Conservation (phyloP, 2,329 filamentous ascomycete species). For the Diaporthe sp. region DNA sequence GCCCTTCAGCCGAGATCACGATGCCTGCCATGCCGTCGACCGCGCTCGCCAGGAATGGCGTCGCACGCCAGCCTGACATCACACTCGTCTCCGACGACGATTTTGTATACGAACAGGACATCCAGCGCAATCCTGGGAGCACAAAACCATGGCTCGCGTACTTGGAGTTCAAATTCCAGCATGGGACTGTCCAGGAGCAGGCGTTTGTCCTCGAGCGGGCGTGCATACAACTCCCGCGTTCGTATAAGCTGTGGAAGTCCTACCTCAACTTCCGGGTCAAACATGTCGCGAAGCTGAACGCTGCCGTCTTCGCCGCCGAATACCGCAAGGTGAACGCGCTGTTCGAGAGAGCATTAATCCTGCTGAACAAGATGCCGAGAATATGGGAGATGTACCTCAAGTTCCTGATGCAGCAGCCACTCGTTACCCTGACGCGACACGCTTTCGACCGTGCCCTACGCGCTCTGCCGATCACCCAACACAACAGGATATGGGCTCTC, state of each 20-base stretch:
- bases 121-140: slow-evolving; percentile 86
- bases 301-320: slow-evolving; percentile 82
- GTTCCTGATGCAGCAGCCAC: slow-evolving; percentile 92
- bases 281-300: slow-evolving; percentile 86
- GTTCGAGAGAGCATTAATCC: slow-evolving; percentile 91
- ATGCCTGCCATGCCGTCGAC: slow-evolving; percentile 41
- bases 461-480: slow-evolving; percentile 93
- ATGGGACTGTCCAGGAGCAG: slow-evolving; percentile 89
- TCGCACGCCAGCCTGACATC: slow-evolving; percentile 41
- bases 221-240: slow-evolving; percentile 89
- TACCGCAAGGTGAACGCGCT: slow-evolving; percentile 95
- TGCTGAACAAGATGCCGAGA: slow-evolving; percentile 98
- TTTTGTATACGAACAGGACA: slow-evolving; percentile 95
- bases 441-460: slow-evolving; percentile 94
- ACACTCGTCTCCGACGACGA: slow-evolving; percentile 77
- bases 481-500: slow-evolving; percentile 93
- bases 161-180: slow-evolving; percentile 89
- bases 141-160: slow-evolving; percentile 97
- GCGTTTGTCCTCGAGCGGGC: slow-evolving; percentile 91
- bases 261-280: slow-evolving; percentile 89
- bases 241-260: slow-evolving; percentile 99
- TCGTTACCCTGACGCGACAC: slow-evolving; percentile 86
- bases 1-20: slow-evolving; percentile 19
- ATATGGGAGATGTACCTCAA: slow-evolving; percentile 97
- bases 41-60: slow-evolving; percentile 40